Percentiles rank a stretch among this genome's conserved stretches.
These are phyloP conservation scores for Crithidia expoeki DNA, from an alignment of 208 protist genomes.

Conservation along the genomic window DNA sequence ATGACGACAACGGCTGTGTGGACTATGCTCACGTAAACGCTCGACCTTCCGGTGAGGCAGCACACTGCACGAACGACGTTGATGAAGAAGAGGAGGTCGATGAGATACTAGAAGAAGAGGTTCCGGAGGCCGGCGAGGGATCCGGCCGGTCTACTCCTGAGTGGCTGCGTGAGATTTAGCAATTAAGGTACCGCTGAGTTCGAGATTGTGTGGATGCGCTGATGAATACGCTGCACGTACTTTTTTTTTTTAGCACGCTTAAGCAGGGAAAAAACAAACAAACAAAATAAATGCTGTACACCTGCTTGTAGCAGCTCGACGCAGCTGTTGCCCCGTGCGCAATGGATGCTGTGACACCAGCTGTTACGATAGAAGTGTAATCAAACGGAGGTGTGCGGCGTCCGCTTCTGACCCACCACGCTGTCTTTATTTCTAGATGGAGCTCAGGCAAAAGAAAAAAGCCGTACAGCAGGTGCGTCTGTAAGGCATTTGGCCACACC, in stretches of 20 bases:
- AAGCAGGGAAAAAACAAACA: not conserved
- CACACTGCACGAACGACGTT: not conserved
- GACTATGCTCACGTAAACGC: not conserved
- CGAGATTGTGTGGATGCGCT: not conserved
- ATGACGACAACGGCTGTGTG: not conserved
- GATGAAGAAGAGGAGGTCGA: slow-evolving; percentile 20
- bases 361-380: no score
- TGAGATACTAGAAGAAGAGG: slow-evolving; percentile 31
- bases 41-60: not conserved
- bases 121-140: slow-evolving; percentile 6
- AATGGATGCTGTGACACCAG: no score
- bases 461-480: no score
- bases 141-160: slow-evolving; percentile 44
- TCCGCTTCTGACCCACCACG: no score
- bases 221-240: slow-evolving; percentile 1
- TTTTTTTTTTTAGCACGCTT: not conserved
- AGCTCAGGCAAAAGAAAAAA: no score
- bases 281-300: not conserved
- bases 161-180: slow-evolving; percentile 40
- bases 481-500: no score
- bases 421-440: no score
- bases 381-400: no score
- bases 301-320: no score
- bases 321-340: no score
- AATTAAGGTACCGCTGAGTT: not conserved